These are phyloP conservation scores for Fusarium torreyae DNA, from an alignment of 2,329 filamentous ascomycete genomes.

Conservation along the genomic window DNA sequence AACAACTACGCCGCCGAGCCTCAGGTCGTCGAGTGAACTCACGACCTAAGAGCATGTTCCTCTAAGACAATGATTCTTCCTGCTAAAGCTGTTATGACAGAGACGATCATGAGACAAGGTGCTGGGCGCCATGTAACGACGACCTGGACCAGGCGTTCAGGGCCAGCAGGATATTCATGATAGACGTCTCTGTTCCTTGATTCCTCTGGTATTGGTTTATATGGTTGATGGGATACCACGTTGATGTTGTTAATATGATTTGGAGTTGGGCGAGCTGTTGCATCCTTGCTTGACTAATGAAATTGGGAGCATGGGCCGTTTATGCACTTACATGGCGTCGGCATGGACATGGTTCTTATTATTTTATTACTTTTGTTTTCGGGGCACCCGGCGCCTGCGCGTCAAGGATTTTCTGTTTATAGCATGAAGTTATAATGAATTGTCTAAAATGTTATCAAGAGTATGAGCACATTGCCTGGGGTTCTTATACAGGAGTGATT, in stretches of 20 bases:
- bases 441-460: constrained; percentile 32
- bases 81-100: constrained; percentile 21
- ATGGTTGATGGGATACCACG: constrained; percentile 39
- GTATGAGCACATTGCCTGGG: neutral
- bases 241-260: constrained; percentile 49
- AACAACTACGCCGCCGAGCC: constrained; percentile 68
- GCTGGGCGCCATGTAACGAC: constrained; percentile 44
- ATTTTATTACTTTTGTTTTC: constrained; percentile 30
- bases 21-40: constrained; percentile 69
- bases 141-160: constrained; percentile 51
- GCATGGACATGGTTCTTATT: constrained; percentile 44
- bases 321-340: constrained; percentile 51
- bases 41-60: constrained; percentile 71
- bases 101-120: constrained; percentile 44
- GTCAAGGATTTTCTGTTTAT: constrained; percentile 46
- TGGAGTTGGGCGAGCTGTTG: constrained; percentile 47
- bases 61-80: constrained; percentile 54
- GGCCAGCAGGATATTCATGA: constrained; percentile 40
- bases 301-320: constrained; percentile 48
- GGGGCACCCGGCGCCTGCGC: constrained; percentile 43
- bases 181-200: constrained; percentile 46
- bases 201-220: constrained; percentile 39
- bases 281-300: constrained; percentile 43
- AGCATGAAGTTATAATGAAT: constrained; percentile 48
- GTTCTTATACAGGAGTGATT: no score